These are phyloP conservation scores for Botrytis paeoniae DNA, from an alignment of 2,329 filamentous ascomycete species.

Conservation along the genomic window DNA sequence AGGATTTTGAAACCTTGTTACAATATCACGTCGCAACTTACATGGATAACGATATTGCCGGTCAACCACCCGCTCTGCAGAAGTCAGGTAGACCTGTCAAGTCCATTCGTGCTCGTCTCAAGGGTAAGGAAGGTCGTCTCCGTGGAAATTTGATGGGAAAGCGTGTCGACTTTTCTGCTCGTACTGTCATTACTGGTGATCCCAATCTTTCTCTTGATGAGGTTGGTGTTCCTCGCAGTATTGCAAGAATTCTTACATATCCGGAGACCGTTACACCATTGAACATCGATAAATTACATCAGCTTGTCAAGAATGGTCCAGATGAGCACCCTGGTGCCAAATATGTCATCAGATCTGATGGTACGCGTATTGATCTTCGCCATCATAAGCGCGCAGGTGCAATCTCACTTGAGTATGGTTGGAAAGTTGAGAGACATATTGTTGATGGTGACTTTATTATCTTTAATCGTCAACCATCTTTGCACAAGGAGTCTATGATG, in stretches of 20 bases:
- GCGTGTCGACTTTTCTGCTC: slow-evolving; percentile 97
- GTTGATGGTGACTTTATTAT: slow-evolving; percentile 97
- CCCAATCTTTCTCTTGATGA: slow-evolving; percentile 95
- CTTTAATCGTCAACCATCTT: slow-evolving; percentile 98
- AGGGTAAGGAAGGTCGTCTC: slow-evolving; percentile 97
- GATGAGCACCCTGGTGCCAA: slow-evolving; percentile 94
- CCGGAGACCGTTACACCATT: slow-evolving; percentile 96
- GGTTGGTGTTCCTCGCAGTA: slow-evolving; percentile 92
- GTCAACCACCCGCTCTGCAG: slow-evolving; percentile 88
- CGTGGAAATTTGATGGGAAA: slow-evolving; percentile 99
- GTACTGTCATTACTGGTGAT: slow-evolving; percentile 99
- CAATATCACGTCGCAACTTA: slow-evolving; percentile 99
- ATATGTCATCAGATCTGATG: slow-evolving; percentile 91
- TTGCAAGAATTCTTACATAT: slow-evolving; percentile 89
- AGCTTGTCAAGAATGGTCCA: slow-evolving; percentile 87
- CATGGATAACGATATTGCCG: slow-evolving; percentile 99
- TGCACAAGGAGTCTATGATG: slow-evolving; percentile 99
- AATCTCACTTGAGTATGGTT: slow-evolving; percentile 88
- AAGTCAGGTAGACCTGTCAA: slow-evolving; percentile 97
- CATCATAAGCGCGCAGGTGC: slow-evolving; percentile 83
- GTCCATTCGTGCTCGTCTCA: slow-evolving; percentile 92
- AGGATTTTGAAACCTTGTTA: slow-evolving; percentile 85
- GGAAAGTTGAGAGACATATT: slow-evolving; percentile 97
- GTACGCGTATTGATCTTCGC: slow-evolving; percentile 89
- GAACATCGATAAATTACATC: slow-evolving; percentile 90